phyloP scores from a whole-genome alignment of 2,329 filamentous ascomycete genomes.

The Rutstroemia sp. region DNA sequence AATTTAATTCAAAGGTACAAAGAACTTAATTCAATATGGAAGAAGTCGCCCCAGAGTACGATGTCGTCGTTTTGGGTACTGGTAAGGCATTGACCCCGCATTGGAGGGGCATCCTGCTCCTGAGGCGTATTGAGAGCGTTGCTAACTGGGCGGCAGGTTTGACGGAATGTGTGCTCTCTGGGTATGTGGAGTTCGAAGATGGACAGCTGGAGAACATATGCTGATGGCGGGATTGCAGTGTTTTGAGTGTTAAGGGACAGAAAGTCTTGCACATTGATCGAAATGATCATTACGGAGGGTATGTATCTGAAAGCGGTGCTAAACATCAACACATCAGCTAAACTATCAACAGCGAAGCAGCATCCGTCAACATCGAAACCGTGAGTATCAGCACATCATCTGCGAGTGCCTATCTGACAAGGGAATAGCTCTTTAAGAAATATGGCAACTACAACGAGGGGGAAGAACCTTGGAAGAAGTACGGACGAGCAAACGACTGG shows the following conservation, averaged over 20 bases:
- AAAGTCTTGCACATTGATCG: conserved; percentile 99
- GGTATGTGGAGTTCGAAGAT: conserved; percentile 47
- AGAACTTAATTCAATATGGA: conserved; percentile 60
- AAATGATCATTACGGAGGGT: conserved; percentile 98
- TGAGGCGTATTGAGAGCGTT: conserved; percentile 9
- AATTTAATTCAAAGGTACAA: background rate
- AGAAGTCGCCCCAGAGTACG: conserved; percentile 96
- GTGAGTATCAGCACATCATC: conserved; percentile 41
- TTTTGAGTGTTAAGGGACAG: conserved; percentile 96
- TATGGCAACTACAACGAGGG: conserved; percentile 75
- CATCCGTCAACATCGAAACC: conserved; percentile 92
- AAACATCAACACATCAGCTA: conserved; percentile 22
- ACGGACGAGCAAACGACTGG: conserved; percentile 95
- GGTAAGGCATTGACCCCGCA: conserved; percentile 52
- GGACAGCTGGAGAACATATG: background rate
- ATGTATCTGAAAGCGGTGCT: conserved; percentile 22
- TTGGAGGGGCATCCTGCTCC: conserved; percentile 23
- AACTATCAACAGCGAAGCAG: conserved; percentile 62
- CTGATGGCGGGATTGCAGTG: conserved; percentile 41
- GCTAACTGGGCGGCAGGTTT: conserved; percentile 53
- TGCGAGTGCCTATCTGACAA: conserved; percentile 28
- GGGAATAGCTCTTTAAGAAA: conserved; percentile 80
- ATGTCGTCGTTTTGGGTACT: conserved; percentile 97
- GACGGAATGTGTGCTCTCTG: conserved; percentile 98
- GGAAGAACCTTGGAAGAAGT: conserved; percentile 96